Evolutionary conservation across 2,329 filamentous ascomycete species (phyloP).

Genomic region (Talaromyces sp.): DNA sequence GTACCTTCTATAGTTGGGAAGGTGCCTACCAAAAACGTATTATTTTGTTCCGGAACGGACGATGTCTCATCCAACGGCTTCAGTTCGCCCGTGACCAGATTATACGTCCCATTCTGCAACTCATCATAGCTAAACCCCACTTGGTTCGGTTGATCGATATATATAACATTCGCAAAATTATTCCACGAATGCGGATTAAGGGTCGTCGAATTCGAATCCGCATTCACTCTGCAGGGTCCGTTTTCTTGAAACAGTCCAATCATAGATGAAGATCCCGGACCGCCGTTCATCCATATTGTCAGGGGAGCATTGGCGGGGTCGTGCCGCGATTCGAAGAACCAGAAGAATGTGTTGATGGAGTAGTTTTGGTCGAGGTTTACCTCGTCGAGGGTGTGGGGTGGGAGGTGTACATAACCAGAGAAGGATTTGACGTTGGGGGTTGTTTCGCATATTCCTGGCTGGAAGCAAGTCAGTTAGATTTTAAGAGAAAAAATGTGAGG

Average conservation of each 20-base stretch:
- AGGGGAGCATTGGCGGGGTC: conserved; percentile 46
- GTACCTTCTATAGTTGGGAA: conserved; percentile 48
- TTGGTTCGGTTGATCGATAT: conserved; percentile 65
- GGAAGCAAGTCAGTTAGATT: neutral
- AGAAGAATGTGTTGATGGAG: conserved; percentile 64
- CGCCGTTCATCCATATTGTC: conserved; percentile 49
- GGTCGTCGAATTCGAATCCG: conserved; percentile 45
- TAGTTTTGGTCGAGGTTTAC: conserved; percentile 51
- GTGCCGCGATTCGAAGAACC: conserved; percentile 59
- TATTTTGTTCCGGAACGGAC: conserved; percentile 47
- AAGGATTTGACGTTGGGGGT: conserved; percentile 58
- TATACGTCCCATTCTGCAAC: conserved; percentile 40
- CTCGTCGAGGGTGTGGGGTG: conserved; percentile 45
- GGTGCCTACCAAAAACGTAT: conserved; percentile 54
- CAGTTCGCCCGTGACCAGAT: conserved; percentile 10
- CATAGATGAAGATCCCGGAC: conserved; percentile 47
- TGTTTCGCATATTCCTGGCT: conserved; percentile 57
- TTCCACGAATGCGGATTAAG: conserved; percentile 59
- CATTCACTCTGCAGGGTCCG: conserved; percentile 46
- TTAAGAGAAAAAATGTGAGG: neutral
- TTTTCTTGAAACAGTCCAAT: conserved; percentile 45
- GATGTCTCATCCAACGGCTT: conserved; percentile 22
- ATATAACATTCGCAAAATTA: conserved; percentile 63
- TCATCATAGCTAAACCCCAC: conserved; percentile 59
- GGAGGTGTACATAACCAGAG: conserved; percentile 60